These are phyloP conservation scores for Alternaria hordeiaustralica DNA, from an alignment of 2,329 filamentous ascomycete genomes.

Conservation along the genomic window DNA sequence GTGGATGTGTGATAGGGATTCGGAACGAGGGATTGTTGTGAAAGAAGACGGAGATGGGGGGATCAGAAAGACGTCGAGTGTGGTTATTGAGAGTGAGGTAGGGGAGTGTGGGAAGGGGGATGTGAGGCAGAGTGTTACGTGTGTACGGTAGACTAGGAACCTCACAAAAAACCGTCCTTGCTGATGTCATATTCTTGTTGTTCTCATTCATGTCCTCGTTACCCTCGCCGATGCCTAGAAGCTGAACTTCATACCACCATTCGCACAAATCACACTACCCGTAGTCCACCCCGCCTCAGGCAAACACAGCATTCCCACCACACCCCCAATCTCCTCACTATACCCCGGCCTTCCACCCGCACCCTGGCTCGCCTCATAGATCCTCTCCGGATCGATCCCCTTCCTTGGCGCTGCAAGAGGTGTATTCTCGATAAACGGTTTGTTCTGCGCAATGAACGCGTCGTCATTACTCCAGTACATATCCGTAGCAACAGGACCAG, in stretches of 20 bases:
- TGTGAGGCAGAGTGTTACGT: background rate
- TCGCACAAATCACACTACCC: constrained; percentile 79
- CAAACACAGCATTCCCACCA: constrained; percentile 77
- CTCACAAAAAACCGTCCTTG: too few relatives aligned
- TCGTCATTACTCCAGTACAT: constrained; percentile 67
- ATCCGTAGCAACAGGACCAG: constrained; percentile 67
- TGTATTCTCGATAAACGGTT: constrained; percentile 66
- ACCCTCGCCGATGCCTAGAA: constrained; percentile 12
- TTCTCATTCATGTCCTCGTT: background rate
- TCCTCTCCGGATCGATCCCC: constrained; percentile 66
- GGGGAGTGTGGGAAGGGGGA: background rate
- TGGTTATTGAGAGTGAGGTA: background rate
- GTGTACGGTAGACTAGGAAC: background rate
- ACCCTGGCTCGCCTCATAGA: constrained; percentile 52
- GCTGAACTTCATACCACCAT: constrained; percentile 70
- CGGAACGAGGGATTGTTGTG: background rate
- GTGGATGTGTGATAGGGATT: background rate
- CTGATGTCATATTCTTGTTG: background rate
- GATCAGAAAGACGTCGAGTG: constrained; percentile 1
- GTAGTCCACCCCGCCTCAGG: constrained; percentile 78
- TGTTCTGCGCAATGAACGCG: constrained; percentile 65
- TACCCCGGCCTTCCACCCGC: constrained; percentile 66
- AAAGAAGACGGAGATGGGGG: background rate
- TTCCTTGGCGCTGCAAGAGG: constrained; percentile 68
- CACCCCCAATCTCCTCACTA: constrained; percentile 73